Percentiles rank a stretch among this genome's conserved stretches.
Conservation (phyloP, 2,329 filamentous ascomycete genomes). For the Apiospora pterosperma region DNA sequence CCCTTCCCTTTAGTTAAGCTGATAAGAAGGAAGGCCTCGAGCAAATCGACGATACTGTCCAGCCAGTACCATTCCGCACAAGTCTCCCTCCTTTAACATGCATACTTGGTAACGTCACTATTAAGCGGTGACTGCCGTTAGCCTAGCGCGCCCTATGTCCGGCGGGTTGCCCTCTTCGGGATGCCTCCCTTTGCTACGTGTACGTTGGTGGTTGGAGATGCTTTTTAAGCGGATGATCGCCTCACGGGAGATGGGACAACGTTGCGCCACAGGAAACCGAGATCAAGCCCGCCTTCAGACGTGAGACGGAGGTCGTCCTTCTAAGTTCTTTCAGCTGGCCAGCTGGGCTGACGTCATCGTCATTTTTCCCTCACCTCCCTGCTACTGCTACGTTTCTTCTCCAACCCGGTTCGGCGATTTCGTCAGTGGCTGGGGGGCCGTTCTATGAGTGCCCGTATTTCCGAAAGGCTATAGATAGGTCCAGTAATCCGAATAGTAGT, state of each 20-base stretch:
- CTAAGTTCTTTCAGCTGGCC: slow-evolving; percentile 1
- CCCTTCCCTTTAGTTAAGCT: not conserved
- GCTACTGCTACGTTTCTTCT: not conserved
- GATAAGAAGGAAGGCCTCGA: not conserved
- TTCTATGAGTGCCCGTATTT: not conserved
- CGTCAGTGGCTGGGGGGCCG: too few species aligned
- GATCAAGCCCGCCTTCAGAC: too few species aligned
- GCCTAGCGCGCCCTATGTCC: not conserved
- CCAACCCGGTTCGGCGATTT: too few species aligned
- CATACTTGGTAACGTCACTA: not conserved
- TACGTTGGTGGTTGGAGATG: not conserved
- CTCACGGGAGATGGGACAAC: not conserved
- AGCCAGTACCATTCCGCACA: not conserved
- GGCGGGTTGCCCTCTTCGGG: not conserved
- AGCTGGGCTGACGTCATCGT: not conserved
- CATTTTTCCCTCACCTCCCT: not conserved
- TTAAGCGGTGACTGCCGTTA: not conserved
- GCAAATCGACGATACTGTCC: not conserved
- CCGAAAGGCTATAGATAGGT: not conserved
- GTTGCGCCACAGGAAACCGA: not conserved
- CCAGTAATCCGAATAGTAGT: not conserved
- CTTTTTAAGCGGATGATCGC: not conserved
- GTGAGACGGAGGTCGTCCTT: too few species aligned
- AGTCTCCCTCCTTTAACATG: not conserved
- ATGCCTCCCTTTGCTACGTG: too few species aligned